These are phyloP conservation scores for Phytophthora sojae DNA, from an alignment of 352 stramenopile species.

Conservation along the genomic window DNA sequence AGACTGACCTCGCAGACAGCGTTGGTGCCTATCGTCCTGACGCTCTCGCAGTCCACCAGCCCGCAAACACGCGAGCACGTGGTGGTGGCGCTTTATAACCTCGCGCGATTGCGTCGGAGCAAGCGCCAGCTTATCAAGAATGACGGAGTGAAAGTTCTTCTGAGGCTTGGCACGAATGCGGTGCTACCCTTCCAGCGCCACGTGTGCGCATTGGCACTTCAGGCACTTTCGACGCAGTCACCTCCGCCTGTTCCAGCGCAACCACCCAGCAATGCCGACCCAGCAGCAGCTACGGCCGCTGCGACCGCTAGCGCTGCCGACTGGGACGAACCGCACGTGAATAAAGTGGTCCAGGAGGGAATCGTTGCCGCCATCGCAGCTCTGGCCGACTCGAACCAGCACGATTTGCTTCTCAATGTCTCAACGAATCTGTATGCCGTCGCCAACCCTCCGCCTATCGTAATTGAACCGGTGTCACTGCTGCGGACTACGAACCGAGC, in stretches of 20 bases:
- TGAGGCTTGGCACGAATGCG: constrained; percentile 56
- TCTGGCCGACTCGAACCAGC: constrained; percentile 68
- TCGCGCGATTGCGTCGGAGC: constrained; percentile 60
- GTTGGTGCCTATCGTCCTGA: constrained; percentile 66
- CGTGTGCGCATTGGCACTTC: constrained; percentile 68
- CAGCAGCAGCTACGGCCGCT: constrained; percentile 12
- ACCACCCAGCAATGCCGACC: constrained; percentile 28
- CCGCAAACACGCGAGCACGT: constrained; percentile 74
- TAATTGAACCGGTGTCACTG: constrained; percentile 27
- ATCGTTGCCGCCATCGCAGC: constrained; percentile 69
- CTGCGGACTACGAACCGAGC: constrained; percentile 39
- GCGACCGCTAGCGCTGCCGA: constrained; percentile 19
- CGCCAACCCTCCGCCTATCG: constrained; percentile 8
- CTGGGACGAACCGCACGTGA: constrained; percentile 53
- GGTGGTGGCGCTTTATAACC: constrained; percentile 71
- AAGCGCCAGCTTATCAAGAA: constrained; percentile 77
- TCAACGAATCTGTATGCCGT: constrained; percentile 35
- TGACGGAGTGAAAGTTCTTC: constrained; percentile 78
- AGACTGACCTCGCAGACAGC: constrained; percentile 59
- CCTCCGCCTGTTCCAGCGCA: constrained; percentile 25
- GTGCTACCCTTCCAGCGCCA: constrained; percentile 64
- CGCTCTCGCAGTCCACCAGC: constrained; percentile 51
- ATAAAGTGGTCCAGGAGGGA: constrained; percentile 75
- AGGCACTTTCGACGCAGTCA: constrained; percentile 58
- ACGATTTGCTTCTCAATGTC: constrained; percentile 55